phyloP scores from a whole-genome alignment of 257 asterid species.

The Catharanthus roseus region DNA sequence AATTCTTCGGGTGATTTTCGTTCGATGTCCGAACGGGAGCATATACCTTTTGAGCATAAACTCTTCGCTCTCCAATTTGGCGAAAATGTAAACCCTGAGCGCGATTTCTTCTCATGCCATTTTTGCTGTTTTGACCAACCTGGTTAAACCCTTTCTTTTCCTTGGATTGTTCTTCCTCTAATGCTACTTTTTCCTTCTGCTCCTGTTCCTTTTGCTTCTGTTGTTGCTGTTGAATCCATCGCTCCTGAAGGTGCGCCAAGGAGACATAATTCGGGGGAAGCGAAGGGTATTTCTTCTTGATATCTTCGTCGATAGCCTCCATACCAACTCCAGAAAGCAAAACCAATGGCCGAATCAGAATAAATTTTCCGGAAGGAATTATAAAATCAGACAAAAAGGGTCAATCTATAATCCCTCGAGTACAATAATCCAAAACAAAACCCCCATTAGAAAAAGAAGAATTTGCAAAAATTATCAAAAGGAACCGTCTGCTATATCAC shows the following conservation, averaged over 20 bases:
- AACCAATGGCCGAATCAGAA: neutral
- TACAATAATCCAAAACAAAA: no score
- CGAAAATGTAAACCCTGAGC: neutral
- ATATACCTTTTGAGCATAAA: neutral
- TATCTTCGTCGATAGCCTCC: constrained; percentile 6
- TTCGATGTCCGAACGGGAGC: neutral
- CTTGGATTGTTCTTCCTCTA: constrained; percentile 3
- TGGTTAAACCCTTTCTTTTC: constrained; percentile 5
- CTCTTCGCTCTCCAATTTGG: neutral
- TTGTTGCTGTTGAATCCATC: constrained; percentile 48
- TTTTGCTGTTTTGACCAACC: neutral
- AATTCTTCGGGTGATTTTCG: constrained; percentile 4
- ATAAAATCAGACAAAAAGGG: neutral
- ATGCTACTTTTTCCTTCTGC: constrained; percentile 7
- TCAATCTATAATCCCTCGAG: no score
- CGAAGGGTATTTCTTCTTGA: constrained; percentile 21
- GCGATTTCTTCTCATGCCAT: neutral
- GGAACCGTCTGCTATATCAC: no score
- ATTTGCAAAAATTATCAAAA: no score
- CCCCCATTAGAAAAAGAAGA: no score
- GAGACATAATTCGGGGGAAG: constrained; percentile 65
- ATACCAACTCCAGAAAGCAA: neutral
- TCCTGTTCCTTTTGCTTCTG: constrained; percentile 23
- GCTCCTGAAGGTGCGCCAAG: constrained; percentile 47
- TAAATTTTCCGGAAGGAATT: neutral